A percentile compares a stretch with the other conserved stretches of the same genome.
Evolutionary conservation across 2,329 filamentous ascomycete genomes (phyloP).

Genomic region (Diaporthe sp.): DNA sequence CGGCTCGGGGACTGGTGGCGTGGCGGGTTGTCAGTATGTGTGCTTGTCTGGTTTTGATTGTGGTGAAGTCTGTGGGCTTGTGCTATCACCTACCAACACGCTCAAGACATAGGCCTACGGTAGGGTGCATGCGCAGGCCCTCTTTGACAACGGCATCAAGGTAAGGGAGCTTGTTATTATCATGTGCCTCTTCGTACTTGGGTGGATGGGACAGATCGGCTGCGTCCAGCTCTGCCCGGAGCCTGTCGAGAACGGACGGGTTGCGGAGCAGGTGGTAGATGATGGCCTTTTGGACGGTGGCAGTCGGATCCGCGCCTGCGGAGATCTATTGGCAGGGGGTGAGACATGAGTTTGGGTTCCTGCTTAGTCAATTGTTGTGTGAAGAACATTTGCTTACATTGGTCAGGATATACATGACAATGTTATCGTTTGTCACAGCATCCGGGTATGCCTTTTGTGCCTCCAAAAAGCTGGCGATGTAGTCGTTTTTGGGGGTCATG

Average conservation of each 20-base stretch:
- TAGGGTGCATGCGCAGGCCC: conserved; percentile 57
- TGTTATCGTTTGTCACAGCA: neutral
- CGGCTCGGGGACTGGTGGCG: neutral
- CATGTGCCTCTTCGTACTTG: conserved; percentile 7
- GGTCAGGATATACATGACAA: neutral
- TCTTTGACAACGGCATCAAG: conserved; percentile 56
- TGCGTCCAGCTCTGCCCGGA: conserved; percentile 11
- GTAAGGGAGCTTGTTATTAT: conserved; percentile 48
- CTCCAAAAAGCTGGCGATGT: neutral
- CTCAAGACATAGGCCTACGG: conserved; percentile 46
- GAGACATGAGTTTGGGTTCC: neutral
- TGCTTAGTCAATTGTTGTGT: neutral
- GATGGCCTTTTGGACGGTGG: neutral
- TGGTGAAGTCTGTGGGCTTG: neutral
- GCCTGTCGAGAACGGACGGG: neutral
- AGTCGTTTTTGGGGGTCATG: neutral
- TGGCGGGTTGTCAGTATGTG: neutral
- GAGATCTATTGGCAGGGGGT: neutral
- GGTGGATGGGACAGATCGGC: conserved; percentile 19
- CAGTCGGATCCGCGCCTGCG: neutral
- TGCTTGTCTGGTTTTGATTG: neutral
- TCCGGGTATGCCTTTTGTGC: neutral
- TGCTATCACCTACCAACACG: conserved; percentile 17
- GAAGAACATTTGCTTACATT: neutral
- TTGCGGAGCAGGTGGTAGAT: neutral